These are phyloP conservation scores for Acanthochlamys bracteata DNA, from an alignment of 106 monocot species.

Conservation along the genomic window DNA sequence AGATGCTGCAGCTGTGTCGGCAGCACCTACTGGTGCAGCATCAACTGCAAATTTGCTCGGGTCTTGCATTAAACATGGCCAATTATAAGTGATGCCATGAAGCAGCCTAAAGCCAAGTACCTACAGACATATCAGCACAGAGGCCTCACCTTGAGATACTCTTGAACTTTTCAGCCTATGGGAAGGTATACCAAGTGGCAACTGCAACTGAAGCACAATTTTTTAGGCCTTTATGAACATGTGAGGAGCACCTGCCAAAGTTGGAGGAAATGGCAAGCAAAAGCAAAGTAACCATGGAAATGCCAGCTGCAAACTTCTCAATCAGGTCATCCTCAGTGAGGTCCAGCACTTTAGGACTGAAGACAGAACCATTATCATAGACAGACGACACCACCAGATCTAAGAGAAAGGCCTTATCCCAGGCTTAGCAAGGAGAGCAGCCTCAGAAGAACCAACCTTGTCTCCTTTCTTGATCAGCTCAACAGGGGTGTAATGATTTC, in stretches of 20 bases:
- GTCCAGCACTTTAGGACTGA: constrained; percentile 69
- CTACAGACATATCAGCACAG: neutral
- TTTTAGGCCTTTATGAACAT: constrained; percentile 92
- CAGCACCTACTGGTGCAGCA: constrained; percentile 29
- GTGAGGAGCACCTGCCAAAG: constrained; percentile 64
- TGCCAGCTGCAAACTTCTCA: constrained; percentile 60
- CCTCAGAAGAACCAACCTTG: constrained; percentile 89
- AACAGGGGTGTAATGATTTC: constrained; percentile 94
- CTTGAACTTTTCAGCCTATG: constrained; percentile 74
- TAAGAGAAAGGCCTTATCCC: constrained; percentile 94
- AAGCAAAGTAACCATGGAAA: constrained; percentile 66
- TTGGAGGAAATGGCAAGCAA: constrained; percentile 59
- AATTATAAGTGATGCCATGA: too few species aligned
- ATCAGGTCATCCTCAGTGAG: constrained; percentile 80
- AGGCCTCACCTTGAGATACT: constrained; percentile 60
- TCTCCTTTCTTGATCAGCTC: constrained; percentile 90
- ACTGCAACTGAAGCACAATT: constrained; percentile 72
- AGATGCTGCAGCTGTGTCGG: constrained; percentile 12
- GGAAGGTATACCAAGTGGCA: constrained; percentile 72
- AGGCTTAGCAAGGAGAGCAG: constrained; percentile 81
- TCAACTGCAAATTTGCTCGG: constrained; percentile 83
- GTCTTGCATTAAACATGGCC: constrained; percentile 33
- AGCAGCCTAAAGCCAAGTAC: too few species aligned
- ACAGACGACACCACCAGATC: constrained; percentile 60
- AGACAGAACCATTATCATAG: constrained; percentile 76